Evolutionary conservation across 2,329 filamentous ascomycete species (phyloP).

Genomic region (Aspergillus sp.): DNA sequence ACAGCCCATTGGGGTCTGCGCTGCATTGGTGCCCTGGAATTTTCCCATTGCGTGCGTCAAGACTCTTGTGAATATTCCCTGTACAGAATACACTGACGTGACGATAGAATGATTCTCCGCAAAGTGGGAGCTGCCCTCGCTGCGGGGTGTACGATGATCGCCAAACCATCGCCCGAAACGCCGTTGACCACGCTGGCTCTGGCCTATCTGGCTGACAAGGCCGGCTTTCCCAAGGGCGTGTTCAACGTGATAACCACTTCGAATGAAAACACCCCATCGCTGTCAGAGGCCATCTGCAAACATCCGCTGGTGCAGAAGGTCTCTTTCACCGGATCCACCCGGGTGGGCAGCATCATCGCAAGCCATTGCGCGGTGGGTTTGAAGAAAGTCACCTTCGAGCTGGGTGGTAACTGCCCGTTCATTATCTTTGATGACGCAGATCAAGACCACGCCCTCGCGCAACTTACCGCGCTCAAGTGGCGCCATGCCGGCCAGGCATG

Average conservation of each 20-base stretch:
- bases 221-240: slow-evolving; percentile 56
- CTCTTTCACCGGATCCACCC: slow-evolving; percentile 57
- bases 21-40: slow-evolving; percentile 69
- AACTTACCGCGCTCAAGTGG: slow-evolving; percentile 39
- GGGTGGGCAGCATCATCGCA: slow-evolving; percentile 59
- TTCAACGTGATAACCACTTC: slow-evolving; percentile 57
- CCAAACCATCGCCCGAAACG: slow-evolving; percentile 68
- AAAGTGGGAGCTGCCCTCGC: slow-evolving; percentile 66
- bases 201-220: slow-evolving; percentile 48
- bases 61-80: too few species aligned
- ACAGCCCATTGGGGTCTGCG: slow-evolving; percentile 66
- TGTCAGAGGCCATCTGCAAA: slow-evolving; percentile 47
- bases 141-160: slow-evolving; percentile 69
- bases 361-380: slow-evolving; percentile 55
- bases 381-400: slow-evolving; percentile 61
- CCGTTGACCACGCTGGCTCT: slow-evolving; percentile 54
- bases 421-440: slow-evolving; percentile 62
- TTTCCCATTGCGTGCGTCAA: slow-evolving; percentile 67
- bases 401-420: slow-evolving; percentile 64
- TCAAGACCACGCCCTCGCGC: slow-evolving; percentile 43
- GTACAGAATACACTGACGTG: too few species aligned
- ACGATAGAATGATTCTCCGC: slow-evolving; percentile 61
- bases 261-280: slow-evolving; percentile 32
- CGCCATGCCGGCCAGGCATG: slow-evolving; percentile 42
- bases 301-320: slow-evolving; percentile 58